Base-by-base conservation (phyloP, 371 early-diverging fungal genomes). In the Apophysomyces variabilis region DNA sequence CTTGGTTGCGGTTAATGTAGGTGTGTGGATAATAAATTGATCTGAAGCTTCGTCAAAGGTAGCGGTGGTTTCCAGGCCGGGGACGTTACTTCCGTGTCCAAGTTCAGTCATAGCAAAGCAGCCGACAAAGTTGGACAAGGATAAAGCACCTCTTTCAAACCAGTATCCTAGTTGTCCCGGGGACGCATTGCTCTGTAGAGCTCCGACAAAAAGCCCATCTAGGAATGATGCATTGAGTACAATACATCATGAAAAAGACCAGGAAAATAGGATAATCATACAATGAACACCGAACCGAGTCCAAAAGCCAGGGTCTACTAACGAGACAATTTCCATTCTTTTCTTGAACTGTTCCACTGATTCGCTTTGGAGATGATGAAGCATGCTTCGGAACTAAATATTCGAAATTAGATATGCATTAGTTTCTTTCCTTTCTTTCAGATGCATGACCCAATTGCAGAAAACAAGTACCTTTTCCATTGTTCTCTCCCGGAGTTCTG, bases 21-120 rank as follows among this genome's bases (percentile, higher is more conserved):
- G 96, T 5, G 96, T 93, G 76, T 96, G 95, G 64, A 97, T 91
- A 65, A 94, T 78, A 66, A 92, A 96, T 74, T 94, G 91, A 70
- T 95, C 93, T 1, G 92, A 72, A 32, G 85, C 87, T 66, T 89
- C 89, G 70, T 93, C 93, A 75, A 90, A 94, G 6, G 95, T 96
- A n/a, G 97, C 97, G 5, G 93, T 94, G 9, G 98, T 97, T 73
- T 96, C 96, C 4, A 97, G 79, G 5, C 95, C 95, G 26, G 92
- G 91, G 8, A 97, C 94, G 70, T 96, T 96, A 36, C 95, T 95
- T 1, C 94, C 95, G 73, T 92, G 93, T 7, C 83, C 96, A 18
- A 95, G 68, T 75, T 96, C 96, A 7, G 95, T 96, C 95, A 95
- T 94, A 59, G 92, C 95, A 71, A 94, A 95, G 77, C 95, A 96